Percentiles rank a stretch among this genome's conserved stretches.
These are phyloP conservation scores for Rhodomyrtus tomentosa DNA, from an alignment of 345 rosid species.

Conservation along the genomic window DNA sequence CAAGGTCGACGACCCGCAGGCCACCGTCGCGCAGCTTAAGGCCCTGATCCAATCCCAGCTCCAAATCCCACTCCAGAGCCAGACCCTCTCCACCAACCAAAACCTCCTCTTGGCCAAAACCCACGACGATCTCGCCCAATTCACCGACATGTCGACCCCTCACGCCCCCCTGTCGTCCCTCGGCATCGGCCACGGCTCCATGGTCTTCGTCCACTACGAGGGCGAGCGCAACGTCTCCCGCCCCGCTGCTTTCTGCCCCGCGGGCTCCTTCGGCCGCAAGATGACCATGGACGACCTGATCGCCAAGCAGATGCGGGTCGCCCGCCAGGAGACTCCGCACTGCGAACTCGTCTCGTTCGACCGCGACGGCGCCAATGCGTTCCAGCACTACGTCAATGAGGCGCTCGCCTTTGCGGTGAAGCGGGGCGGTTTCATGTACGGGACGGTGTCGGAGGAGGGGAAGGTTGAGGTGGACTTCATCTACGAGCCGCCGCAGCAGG, in stretches of 20 bases:
- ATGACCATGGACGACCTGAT: constrained; percentile 95
- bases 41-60: constrained; percentile 72
- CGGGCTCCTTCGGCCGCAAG: constrained; percentile 90
- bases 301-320: constrained; percentile 78
- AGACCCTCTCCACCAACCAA: constrained; percentile 68
- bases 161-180: constrained; percentile 43
- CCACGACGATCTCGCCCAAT: constrained; percentile 33
- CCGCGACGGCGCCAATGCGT: constrained; percentile 68
- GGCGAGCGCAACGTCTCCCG: constrained; percentile 60
- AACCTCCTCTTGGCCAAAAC: constrained; percentile 65
- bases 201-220: constrained; percentile 60
- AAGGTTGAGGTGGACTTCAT: constrained; percentile 74
- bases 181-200: constrained; percentile 62
- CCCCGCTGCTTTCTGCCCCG: constrained; percentile 55
- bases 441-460: constrained; percentile 65
- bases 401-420: constrained; percentile 68
- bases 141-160: constrained; percentile 66
- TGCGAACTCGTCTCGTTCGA: constrained; percentile 82
- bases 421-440: constrained; percentile 93
- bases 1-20: constrained; percentile 31
- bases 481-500: constrained; percentile 91
- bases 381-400: constrained; percentile 70
- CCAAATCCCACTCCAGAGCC: constrained; percentile 60
- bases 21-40: constrained; percentile 55
- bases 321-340: constrained; percentile 74